A percentile compares a stretch with the other conserved stretches of the same genome.
phyloP scores from a whole-genome alignment of 441 rosid species.

The Corymbia calophylla region DNA sequence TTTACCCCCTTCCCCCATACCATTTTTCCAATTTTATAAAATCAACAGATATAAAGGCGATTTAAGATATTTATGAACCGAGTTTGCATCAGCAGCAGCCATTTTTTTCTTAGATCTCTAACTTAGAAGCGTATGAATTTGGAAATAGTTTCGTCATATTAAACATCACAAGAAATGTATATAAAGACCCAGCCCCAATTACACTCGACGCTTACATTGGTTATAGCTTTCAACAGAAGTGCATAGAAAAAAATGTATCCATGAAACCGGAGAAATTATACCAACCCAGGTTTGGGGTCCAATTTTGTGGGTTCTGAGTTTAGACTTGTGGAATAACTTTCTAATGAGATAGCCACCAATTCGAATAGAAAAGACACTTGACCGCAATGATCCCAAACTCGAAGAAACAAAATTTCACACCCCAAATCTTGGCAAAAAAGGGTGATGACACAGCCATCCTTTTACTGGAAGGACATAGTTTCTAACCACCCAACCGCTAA shows the following conservation, averaged over 20 bases:
- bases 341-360: neutral
- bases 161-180: neutral
- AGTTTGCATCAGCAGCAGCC: neutral
- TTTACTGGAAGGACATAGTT: rapidly evolving
- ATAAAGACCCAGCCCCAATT: neutral
- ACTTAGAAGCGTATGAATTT: neutral
- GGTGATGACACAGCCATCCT: neutral
- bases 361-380: neutral
- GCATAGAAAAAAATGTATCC: neutral
- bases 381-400: neutral
- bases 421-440: too few species aligned
- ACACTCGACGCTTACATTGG: neutral
- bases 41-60: neutral
- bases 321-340: neutral
- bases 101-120: neutral
- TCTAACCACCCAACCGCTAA: neutral
- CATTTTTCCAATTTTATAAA: neutral
- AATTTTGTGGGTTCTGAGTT: neutral
- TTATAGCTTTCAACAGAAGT: neutral
- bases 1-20: neutral
- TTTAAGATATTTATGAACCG: neutral
- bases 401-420: neutral
- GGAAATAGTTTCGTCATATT: neutral
- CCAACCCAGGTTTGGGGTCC: neutral
- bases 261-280: neutral